Evolutionary conservation across 257 asterid species (phyloP).

Genomic region (Solanum etuberosum): DNA sequence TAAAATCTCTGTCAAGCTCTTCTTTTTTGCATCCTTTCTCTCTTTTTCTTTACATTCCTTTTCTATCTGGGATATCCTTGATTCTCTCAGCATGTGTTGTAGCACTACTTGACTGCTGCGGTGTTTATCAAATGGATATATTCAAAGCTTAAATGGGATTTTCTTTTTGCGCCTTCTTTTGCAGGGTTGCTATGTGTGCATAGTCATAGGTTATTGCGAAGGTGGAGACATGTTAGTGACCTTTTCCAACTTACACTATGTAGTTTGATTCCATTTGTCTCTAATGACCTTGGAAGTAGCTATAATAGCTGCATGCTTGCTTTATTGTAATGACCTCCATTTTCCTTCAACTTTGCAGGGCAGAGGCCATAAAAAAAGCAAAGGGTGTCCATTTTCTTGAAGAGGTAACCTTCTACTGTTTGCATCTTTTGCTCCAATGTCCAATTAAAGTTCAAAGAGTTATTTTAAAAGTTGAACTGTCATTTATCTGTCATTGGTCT

Average conservation of each 20-base stretch:
- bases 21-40: neutral
- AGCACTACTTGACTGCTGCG: neutral
- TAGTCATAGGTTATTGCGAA: slow-evolving; percentile 87
- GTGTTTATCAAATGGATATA: neutral
- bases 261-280: neutral
- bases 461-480: neutral
- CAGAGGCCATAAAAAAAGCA: slow-evolving; percentile 71
- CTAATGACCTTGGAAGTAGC: neutral
- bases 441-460: neutral
- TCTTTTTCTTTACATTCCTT: neutral
- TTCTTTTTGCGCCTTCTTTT: slow-evolving; percentile 1
- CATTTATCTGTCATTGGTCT: neutral
- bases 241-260: neutral
- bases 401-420: slow-evolving; percentile 38
- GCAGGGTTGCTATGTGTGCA: slow-evolving; percentile 97
- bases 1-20: neutral
- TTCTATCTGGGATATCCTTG: neutral
- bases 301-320: neutral
- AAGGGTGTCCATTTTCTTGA: slow-evolving; percentile 62
- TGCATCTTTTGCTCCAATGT: neutral
- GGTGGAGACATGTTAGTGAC: slow-evolving; percentile 89
- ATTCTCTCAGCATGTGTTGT: neutral
- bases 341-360: slow-evolving; percentile 36
- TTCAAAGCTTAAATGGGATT: neutral
- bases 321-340: slow-evolving; percentile 1